phyloP scores from a whole-genome alignment of 108 stramenopile species.

The Fistulifera pelliculosa region DNA sequence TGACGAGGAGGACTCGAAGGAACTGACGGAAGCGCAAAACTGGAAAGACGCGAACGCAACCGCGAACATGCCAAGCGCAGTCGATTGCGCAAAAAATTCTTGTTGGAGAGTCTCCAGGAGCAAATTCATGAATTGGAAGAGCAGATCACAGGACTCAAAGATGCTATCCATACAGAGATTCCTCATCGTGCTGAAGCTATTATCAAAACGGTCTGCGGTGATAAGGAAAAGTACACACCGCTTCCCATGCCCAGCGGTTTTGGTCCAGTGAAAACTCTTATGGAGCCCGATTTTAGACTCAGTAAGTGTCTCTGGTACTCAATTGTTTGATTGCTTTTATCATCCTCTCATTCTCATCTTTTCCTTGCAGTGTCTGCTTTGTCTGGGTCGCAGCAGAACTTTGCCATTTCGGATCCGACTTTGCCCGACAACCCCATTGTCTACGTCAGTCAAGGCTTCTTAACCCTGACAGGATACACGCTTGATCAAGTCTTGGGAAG shows the following conservation, averaged over 20 bases:
- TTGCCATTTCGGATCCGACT: slow-evolving; percentile 94
- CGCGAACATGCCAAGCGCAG: slow-evolving; percentile 93
- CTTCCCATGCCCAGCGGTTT: slow-evolving; percentile 84
- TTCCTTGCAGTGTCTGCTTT: slow-evolving; percentile 51
- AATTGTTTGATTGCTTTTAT: background rate
- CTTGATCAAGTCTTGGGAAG: slow-evolving; percentile 89
- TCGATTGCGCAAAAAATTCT: slow-evolving; percentile 94
- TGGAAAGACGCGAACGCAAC: slow-evolving; percentile 81
- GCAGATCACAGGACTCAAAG: slow-evolving; percentile 64
- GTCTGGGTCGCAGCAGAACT: slow-evolving; percentile 91
- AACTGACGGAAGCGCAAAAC: slow-evolving; percentile 76
- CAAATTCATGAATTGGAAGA: slow-evolving; percentile 86
- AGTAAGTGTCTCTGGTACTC: too few relatives aligned
- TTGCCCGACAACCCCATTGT: slow-evolving; percentile 97
- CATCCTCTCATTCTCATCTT: too few relatives aligned
- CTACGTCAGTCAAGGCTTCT: slow-evolving; percentile 86
- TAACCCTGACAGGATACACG: slow-evolving; percentile 92
- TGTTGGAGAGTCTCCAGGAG: slow-evolving; percentile 90
- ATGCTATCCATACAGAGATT: slow-evolving; percentile 49
- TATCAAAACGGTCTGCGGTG: slow-evolving; percentile 35
- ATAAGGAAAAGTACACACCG: slow-evolving; percentile 66
- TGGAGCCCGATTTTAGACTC: slow-evolving; percentile 85
- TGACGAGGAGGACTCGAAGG: slow-evolving; percentile 19
- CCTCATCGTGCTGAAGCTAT: slow-evolving; percentile 48
- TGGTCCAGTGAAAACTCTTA: slow-evolving; percentile 87